A percentile compares a stretch with the other conserved stretches of the same genome.
phyloP scores from a whole-genome alignment of 2,329 filamentous ascomycete species.

The Fusarium napiforme region DNA sequence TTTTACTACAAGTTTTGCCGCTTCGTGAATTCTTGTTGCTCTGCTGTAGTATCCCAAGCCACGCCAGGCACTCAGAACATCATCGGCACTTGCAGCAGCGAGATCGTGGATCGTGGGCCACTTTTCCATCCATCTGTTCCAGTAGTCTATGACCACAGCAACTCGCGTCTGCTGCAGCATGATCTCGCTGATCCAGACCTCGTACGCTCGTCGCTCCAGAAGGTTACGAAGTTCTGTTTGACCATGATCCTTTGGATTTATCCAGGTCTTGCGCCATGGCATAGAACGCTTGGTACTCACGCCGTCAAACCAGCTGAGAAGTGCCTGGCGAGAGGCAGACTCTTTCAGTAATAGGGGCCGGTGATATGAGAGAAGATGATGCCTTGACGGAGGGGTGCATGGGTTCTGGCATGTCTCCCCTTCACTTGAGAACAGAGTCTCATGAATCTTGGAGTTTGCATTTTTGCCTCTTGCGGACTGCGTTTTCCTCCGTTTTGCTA shows the following conservation, averaged over 20 bases:
- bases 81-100: slow-evolving; percentile 62
- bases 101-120: slow-evolving; percentile 70
- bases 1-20: slow-evolving; percentile 61
- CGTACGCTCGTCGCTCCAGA: slow-evolving; percentile 67
- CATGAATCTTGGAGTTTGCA: slow-evolving; percentile 22
- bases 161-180: slow-evolving; percentile 76
- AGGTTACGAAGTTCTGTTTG: slow-evolving; percentile 52
- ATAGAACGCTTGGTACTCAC: slow-evolving; percentile 61
- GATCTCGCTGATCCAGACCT: slow-evolving; percentile 75
- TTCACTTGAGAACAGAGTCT: slow-evolving; percentile 26
- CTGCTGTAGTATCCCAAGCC: slow-evolving; percentile 73
- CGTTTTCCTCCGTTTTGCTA: slow-evolving; percentile 38
- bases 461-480: slow-evolving; percentile 27
- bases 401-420: neutral
- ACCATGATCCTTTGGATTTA: slow-evolving; percentile 53
- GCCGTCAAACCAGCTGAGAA: slow-evolving; percentile 64
- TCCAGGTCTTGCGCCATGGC: slow-evolving; percentile 70
- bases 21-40: slow-evolving; percentile 69
- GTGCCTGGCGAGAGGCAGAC: slow-evolving; percentile 45
- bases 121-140: slow-evolving; percentile 69
- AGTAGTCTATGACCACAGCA: slow-evolving; percentile 70
- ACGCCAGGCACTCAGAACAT: slow-evolving; percentile 69
- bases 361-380: slow-evolving; percentile 60
- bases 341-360: slow-evolving; percentile 59
- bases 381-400: slow-evolving; percentile 37